Base-by-base conservation (phyloP, 2,329 filamentous ascomycete genomes). In the Cercospora brassicicola region DNA sequence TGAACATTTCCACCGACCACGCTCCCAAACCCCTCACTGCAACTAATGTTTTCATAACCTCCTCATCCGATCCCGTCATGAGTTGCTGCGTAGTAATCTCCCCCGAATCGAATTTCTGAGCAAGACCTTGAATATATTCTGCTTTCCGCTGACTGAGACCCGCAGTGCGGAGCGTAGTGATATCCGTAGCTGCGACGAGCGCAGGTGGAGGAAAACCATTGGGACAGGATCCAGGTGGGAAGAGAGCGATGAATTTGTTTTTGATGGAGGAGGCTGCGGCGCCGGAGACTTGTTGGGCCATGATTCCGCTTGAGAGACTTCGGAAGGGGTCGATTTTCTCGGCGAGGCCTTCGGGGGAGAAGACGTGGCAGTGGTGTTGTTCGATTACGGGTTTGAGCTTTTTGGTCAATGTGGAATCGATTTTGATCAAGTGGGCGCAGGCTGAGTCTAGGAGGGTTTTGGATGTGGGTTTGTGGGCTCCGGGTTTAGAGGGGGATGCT, bases 1-100 rank as follows among this genome's bases (percentile, higher is more conserved):
- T 92, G 83, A 99, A 99, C 95, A 99, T 98, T 83, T 97, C 94
- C 13, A 96, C 93, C 59, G 90, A 94, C 95, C 95, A 98, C 64
- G 85, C 86, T 0, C 95, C 95, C 60, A 98, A 81, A 0, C 95
- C 95, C 9, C 94, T 86, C 4, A 99, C 93, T 0, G 93, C 91
- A 59, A 91, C 92, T 59, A 99, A 84, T 78, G 87, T 90, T 79
- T 91, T 87, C 71, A 97, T 84, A 7, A 99, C 86, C 73, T 96
- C 91, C 61, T 96, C 94, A 78, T 99, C 95, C 4, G 88, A 87
- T 1, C 92, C 93, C 39, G 88, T 87, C 62, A 91, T 87, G 20
- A 98, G 86, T 84, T 95, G 89, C 70, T 86, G 81, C 10, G 92
- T 90, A 55, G 87, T 91, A 62, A 98, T 83, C 74, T 94, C 91